Percentiles rank a stretch among this genome's conserved stretches.
Conservation (phyloP, 2,329 filamentous ascomycete species). For the Diaporthe caulivora region DNA sequence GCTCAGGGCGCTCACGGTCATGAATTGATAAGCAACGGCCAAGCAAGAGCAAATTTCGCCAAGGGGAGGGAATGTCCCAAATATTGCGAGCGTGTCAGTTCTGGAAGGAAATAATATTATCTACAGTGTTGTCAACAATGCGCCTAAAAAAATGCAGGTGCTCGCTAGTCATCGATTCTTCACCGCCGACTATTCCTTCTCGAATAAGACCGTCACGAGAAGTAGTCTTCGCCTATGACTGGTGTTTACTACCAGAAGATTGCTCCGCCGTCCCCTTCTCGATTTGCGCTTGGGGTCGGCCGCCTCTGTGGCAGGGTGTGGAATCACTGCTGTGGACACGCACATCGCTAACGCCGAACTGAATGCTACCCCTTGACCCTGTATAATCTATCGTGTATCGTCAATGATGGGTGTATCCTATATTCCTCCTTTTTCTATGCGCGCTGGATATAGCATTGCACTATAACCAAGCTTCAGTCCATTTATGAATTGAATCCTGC, state of each 20-base stretch:
- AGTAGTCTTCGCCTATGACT: not conserved
- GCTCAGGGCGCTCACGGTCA: not conserved
- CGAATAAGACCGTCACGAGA: not conserved
- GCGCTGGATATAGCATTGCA: not conserved
- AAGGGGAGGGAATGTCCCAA: not conserved
- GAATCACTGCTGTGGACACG: constrained; percentile 15
- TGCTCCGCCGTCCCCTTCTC: not conserved
- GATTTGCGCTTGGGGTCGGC: not conserved
- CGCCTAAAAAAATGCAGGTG: not conserved
- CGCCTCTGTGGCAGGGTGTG: not conserved
- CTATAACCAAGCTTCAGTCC: not conserved
- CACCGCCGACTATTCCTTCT: not conserved
- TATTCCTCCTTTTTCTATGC: not conserved
- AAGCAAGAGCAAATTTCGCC: constrained; percentile 12
- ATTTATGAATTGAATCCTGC: not conserved
- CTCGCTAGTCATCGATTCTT: not conserved
- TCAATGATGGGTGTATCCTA: constrained; percentile 7
- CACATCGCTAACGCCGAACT: constrained; percentile 9
- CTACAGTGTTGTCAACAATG: not conserved
- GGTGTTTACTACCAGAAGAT: not conserved
- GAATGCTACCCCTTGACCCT: not conserved
- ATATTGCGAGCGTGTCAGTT: not conserved
- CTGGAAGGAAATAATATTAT: not conserved
- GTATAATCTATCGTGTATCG: not conserved
- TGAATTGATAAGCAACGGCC: constrained; percentile 6